phyloP scores from a whole-genome alignment of 768 basidiomycete genomes.

The Lactifluus piperatus region DNA sequence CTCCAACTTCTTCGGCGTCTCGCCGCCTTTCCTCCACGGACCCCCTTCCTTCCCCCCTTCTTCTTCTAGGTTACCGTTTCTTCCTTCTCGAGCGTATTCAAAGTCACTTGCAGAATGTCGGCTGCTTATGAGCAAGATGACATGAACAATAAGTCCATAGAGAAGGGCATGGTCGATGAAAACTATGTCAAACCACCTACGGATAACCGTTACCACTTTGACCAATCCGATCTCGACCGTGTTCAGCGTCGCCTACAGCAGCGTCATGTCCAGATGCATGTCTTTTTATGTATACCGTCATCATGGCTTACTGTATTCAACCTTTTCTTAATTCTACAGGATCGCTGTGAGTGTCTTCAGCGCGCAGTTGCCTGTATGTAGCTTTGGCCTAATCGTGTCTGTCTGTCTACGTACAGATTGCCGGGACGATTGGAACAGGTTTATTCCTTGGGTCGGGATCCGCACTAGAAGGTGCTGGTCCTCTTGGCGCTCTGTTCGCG shows the following conservation, averaged over 20 bases:
- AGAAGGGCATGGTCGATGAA: conserved; percentile 23
- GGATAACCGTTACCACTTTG: conserved; percentile 35
- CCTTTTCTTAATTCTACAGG: conserved; percentile 26
- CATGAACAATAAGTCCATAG: conserved; percentile 7
- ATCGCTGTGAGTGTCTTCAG: conserved; percentile 45
- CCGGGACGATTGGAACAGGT: conserved; percentile 69
- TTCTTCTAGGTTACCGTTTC: not conserved
- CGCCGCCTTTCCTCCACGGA: not conserved
- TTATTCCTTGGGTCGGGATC: conserved; percentile 64
- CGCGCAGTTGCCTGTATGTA: not conserved
- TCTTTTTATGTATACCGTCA: conserved; percentile 1
- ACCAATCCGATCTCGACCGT: conserved; percentile 54
- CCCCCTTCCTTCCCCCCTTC: not conserved
- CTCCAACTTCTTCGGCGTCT: not conserved
- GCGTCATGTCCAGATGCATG: conserved; percentile 72
- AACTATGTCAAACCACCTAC: conserved; percentile 22
- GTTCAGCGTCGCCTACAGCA: conserved; percentile 69
- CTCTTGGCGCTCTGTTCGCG: conserved; percentile 56
- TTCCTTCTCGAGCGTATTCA: not conserved
- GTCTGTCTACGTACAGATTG: conserved; percentile 36
- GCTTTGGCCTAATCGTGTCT: not conserved
- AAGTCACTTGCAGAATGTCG: not conserved
- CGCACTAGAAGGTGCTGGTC: conserved; percentile 52
- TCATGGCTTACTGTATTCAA: not conserved
- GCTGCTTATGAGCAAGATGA: not conserved